Conservation (phyloP, 345 rosid genomes). For the Heritiera littoralis region DNA sequence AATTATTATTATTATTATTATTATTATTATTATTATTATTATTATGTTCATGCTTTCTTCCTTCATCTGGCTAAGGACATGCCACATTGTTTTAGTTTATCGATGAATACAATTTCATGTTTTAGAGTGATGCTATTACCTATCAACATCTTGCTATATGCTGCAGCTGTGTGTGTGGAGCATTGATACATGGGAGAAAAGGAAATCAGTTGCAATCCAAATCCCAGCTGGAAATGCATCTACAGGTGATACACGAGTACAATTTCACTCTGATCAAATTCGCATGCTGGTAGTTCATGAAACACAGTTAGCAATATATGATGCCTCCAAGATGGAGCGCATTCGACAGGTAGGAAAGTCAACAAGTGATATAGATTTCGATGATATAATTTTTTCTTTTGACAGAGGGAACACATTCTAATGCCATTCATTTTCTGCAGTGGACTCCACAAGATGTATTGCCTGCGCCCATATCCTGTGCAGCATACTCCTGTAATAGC, state of each 20-base stretch:
- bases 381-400: background rate
- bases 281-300: conserved; percentile 79
- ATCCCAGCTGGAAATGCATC: conserved; percentile 68
- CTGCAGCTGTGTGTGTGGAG: conserved; percentile 78
- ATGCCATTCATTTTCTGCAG: conserved; percentile 38
- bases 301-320: conserved; percentile 78
- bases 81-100: background rate
- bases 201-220: conserved; percentile 58
- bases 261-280: conserved; percentile 75
- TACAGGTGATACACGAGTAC: conserved; percentile 70
- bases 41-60: background rate
- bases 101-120: background rate
- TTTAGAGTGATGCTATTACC: background rate
- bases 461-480: conserved; percentile 71
- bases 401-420: background rate
- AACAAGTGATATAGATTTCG: background rate
- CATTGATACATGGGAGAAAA: conserved; percentile 90
- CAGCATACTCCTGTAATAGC: conserved; percentile 77
- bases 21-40: too few species aligned
- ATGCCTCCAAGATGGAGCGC: conserved; percentile 82
- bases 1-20: too few species aligned
- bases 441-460: conserved; percentile 78
- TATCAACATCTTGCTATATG: background rate
- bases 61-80: background rate
- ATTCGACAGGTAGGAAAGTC: conserved; percentile 54